Percentiles rank a stretch among this genome's conserved stretches.
These are phyloP conservation scores for Reticulascus tulasneorum DNA, from an alignment of 2,329 filamentous ascomycete genomes.

Conservation along the genomic window DNA sequence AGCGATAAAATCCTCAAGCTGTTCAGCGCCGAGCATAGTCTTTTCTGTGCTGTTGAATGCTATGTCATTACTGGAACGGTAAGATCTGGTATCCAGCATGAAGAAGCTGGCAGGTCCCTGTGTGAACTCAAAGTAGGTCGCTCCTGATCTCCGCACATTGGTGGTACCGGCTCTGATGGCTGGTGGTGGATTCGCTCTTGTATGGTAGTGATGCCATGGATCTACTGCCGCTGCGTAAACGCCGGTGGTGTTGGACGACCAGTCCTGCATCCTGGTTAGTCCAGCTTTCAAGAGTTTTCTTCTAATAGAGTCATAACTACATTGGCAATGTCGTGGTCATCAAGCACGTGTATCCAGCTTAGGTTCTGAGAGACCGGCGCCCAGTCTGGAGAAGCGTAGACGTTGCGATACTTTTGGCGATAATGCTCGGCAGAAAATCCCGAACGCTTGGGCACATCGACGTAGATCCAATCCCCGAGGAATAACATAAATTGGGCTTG, in stretches of 20 bases:
- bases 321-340: conserved; percentile 95
- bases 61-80: conserved; percentile 65
- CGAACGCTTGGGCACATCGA: conserved; percentile 80
- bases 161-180: conserved; percentile 46
- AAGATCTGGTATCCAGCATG: conserved; percentile 86
- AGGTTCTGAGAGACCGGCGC: conserved; percentile 66
- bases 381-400: conserved; percentile 97
- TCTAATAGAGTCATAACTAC: too few species aligned
- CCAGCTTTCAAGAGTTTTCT: too few species aligned
- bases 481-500: conserved; percentile 77
- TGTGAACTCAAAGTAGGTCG: conserved; percentile 84
- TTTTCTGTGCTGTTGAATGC: conserved; percentile 63
- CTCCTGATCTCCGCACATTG: conserved; percentile 39
- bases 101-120: conserved; percentile 94
- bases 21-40: conserved; percentile 79
- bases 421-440: conserved; percentile 72
- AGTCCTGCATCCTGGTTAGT: too few species aligned
- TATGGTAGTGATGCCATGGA: conserved; percentile 84
- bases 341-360: conserved; percentile 96
- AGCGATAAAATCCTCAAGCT: conserved; percentile 73
- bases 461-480: conserved; percentile 84
- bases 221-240: conserved; percentile 77
- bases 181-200: conserved; percentile 73
- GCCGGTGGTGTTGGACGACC: conserved; percentile 76
- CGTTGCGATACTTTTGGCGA: conserved; percentile 84